A percentile compares a stretch with the other conserved stretches of the same genome.
phyloP scores from a whole-genome alignment of 2,329 filamentous ascomycete species.

The Ophiostoma australiae region DNA sequence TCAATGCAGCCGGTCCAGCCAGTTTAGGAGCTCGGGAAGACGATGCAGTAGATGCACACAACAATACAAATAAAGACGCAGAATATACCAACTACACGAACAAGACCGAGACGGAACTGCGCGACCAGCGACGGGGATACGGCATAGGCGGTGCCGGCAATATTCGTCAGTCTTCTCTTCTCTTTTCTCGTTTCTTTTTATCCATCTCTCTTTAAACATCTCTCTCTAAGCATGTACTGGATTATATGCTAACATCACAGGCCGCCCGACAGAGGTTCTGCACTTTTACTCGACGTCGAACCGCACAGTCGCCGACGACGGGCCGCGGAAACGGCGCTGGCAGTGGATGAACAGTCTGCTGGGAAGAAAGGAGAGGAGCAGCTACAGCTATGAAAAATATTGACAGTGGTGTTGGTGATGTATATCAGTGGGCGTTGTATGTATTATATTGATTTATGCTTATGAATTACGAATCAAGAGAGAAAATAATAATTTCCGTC shows the following conservation, averaged over 20 bases:
- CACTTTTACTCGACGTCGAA: constrained; percentile 25
- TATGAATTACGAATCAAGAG: background rate
- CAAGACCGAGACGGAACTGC: constrained; percentile 29
- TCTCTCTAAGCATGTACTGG: background rate
- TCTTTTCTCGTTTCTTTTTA: background rate
- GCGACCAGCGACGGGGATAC: constrained; percentile 37
- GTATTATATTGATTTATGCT: background rate
- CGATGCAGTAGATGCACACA: background rate
- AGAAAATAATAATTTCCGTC: too few relatives aligned
- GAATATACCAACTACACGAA: background rate
- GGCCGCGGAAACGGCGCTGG: constrained; percentile 15
- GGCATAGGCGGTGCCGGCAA: constrained; percentile 41
- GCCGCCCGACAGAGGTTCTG: constrained; percentile 34
- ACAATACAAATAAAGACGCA: background rate
- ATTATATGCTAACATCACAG: constrained; percentile 14
- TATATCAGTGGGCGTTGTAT: too few relatives aligned
- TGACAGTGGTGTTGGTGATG: background rate
- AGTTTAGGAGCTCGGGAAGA: background rate
- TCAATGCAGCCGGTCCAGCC: background rate
- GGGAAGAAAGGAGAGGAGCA: background rate
- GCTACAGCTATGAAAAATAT: constrained; percentile 10
- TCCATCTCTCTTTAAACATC: background rate
- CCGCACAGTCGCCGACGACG: background rate
- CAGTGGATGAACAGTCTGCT: constrained; percentile 23
- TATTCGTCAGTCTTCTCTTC: constrained; percentile 34